Base-by-base conservation (phyloP, 2,329 filamentous ascomycete genomes). In the Colletotrichum sublineola region DNA sequence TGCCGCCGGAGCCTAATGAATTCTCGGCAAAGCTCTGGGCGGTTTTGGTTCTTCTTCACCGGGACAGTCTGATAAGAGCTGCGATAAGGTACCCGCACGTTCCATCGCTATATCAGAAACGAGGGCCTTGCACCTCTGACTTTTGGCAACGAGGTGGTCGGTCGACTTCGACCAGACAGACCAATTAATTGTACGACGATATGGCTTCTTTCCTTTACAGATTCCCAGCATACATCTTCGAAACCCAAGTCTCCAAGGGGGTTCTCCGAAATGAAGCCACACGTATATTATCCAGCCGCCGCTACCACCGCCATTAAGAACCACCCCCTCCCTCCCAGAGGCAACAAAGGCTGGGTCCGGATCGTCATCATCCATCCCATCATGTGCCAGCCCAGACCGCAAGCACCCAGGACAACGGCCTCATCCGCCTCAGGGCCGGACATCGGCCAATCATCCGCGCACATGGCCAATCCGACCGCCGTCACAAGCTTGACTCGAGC, bases 401-500 rank as follows among this genome's bases (percentile, higher is more conserved):
- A 55, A 46, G 20, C 38, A 50, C 48, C 20, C 29, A 52, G 40
- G 36, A n/a, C 50, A 24, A n/a, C 50, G 33, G 58, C 46, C 58
- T 63, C 29, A 58, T 20, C 15, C 65, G 58, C 65, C 66, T 6
- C 24, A 44, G 31, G 40, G 29, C 70, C 61, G 67, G 70, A 64
- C 67, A 66, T 63, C 71, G 61, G 67, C 71, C 71, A 73, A 73
- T 73, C 71, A 73, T 73, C 67, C 63, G 57, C 56, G 55, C 71
- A 73, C 71, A 73, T 73, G 71, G 65, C 61, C 40, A 73, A 73
- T 71, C 67, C 67, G 66, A 57, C 63, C 71, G 62, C 50, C 67
- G 38, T 67, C 61, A 73, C 67, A 64, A 69, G 69, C 66, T 72
- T 61, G 65, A 72, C 60, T 72, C 42, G 29, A 52, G 53, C 53